A percentile compares a stretch with the other conserved stretches of the same genome.
These are phyloP conservation scores for Ophiostoma ulmi DNA, from an alignment of 2,329 filamentous ascomycete species.

Conservation along the genomic window DNA sequence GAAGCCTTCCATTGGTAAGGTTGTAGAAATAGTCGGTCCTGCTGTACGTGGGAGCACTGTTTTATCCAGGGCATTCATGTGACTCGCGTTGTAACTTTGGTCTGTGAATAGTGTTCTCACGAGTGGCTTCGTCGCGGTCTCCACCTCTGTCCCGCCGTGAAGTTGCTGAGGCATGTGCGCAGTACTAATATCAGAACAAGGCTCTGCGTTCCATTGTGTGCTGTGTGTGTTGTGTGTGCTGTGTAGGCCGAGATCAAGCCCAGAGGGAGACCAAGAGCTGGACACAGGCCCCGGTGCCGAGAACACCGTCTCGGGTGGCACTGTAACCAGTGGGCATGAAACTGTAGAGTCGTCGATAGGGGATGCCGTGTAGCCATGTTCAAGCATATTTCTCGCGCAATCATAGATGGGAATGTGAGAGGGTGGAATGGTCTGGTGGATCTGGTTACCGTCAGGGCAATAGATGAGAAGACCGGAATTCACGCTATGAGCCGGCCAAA, in stretches of 20 bases:
- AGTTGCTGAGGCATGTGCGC: background rate
- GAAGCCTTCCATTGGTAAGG: background rate
- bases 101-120: background rate
- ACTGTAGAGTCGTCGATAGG: background rate
- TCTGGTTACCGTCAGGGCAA: slow-evolving; percentile 19
- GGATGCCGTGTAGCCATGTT: background rate
- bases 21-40: background rate
- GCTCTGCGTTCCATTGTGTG: background rate
- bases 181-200: background rate
- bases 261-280: background rate
- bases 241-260: background rate
- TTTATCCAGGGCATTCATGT: slow-evolving; percentile 9
- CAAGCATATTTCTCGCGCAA: background rate
- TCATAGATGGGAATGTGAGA: slow-evolving; percentile 9
- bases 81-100: background rate
- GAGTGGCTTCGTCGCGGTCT: background rate
- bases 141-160: background rate
- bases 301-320: background rate
- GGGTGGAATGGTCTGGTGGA: slow-evolving; percentile 13
- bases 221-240: background rate
- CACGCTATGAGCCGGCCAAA: slow-evolving; percentile 19
- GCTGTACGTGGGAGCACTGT: background rate
- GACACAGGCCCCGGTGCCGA: background rate
- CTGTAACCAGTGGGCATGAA: background rate
- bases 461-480: slow-evolving; percentile 20